Conservation (phyloP, 495 filamentous ascomycete genomes). For the Aspergillus mulundensis region DNA sequence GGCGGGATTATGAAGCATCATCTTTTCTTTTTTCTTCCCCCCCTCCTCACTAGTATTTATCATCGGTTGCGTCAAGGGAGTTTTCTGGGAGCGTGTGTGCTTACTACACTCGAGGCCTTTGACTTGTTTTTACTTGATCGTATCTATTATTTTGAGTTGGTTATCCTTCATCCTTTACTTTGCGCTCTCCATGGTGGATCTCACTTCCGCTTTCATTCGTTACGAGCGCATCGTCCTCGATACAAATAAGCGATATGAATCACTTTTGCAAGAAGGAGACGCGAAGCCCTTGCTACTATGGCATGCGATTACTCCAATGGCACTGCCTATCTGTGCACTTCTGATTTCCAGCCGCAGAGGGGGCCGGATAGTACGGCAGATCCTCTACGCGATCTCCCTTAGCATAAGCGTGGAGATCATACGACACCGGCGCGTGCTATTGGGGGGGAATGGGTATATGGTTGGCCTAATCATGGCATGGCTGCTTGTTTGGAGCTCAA, state of each 20-base stretch:
- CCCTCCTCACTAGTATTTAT: too few species aligned
- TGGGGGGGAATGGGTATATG: constrained; percentile 62
- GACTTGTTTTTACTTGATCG: not conserved
- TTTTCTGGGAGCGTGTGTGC: not conserved
- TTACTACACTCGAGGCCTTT: not conserved
- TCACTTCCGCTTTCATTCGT: constrained; percentile 6
- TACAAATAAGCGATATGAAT: constrained; percentile 17
- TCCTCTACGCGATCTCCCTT: constrained; percentile 51
- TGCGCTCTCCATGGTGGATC: constrained; percentile 21
- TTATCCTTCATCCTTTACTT: not conserved
- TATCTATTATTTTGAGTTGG: not conserved
- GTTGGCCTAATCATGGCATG: constrained; percentile 62
- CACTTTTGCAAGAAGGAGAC: constrained; percentile 26
- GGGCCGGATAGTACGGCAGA: constrained; percentile 40
- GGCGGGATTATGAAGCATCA: not conserved
- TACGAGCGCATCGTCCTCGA: constrained; percentile 17
- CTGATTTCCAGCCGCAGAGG: constrained; percentile 27
- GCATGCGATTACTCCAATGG: constrained; percentile 28
- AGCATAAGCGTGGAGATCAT: constrained; percentile 39
- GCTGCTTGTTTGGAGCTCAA: constrained; percentile 60
- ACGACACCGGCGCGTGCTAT: constrained; percentile 43
- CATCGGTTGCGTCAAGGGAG: not conserved
- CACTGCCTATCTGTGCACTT: constrained; percentile 30
- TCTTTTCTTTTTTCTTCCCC: not conserved
- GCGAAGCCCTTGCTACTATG: constrained; percentile 39